phyloP scores from a whole-genome alignment of 2,329 filamentous ascomycete species.

The Penicillium sp. region DNA sequence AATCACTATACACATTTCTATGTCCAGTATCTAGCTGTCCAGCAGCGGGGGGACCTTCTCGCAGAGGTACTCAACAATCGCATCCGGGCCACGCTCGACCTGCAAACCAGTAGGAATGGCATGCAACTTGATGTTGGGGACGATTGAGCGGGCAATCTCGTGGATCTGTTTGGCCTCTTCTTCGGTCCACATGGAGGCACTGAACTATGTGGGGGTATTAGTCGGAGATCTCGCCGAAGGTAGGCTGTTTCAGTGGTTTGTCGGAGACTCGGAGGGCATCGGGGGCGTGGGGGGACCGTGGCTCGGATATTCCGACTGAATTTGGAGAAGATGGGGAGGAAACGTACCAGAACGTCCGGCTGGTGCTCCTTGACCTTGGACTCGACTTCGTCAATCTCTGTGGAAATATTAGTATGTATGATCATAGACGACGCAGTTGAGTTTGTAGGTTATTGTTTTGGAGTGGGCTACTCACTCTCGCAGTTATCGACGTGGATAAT shows the following conservation, averaged over 20 bases:
- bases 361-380: conserved; percentile 54
- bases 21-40: conserved; percentile 28
- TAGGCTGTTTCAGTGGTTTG: neutral
- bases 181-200: conserved; percentile 61
- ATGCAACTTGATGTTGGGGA: conserved; percentile 45
- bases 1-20: neutral
- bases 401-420: conserved; percentile 1
- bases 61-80: conserved; percentile 45
- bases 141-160: conserved; percentile 39
- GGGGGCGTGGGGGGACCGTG: neutral
- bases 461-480: conserved; percentile 52
- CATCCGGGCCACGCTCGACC: conserved; percentile 46
- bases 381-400: conserved; percentile 58
- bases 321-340: neutral
- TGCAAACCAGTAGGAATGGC: conserved; percentile 47
- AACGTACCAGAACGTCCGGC: conserved; percentile 58
- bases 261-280: neutral
- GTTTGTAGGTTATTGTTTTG: neutral
- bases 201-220: conserved; percentile 52
- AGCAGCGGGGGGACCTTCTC: conserved; percentile 45
- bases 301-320: conserved; percentile 12
- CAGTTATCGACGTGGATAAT: conserved; percentile 66
- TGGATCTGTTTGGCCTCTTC: conserved; percentile 44
- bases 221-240: neutral
- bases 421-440: neutral